Evolutionary conservation across 805 yeast species (phyloP).

Genomic region (Candida adriatica): DNA sequence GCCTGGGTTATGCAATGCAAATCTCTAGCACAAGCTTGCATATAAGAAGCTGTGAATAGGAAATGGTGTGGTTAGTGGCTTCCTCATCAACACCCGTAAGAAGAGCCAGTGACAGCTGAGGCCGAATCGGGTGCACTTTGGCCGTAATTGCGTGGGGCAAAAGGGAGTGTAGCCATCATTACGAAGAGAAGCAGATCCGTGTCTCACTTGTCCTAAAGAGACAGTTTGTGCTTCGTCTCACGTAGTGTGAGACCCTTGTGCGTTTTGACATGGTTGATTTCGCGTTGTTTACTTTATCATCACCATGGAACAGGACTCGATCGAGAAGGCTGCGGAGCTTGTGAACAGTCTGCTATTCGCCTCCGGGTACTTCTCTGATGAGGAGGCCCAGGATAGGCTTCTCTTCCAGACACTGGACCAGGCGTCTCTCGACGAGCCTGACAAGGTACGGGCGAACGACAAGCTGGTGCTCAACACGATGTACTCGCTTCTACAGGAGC

Average conservation of each 20-base stretch:
- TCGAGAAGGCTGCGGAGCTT: slow-evolving; percentile 10
- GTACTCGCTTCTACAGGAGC: slow-evolving; percentile 11
- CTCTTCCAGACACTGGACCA: slow-evolving; percentile 4
- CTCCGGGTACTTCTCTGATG: slow-evolving; percentile 11
- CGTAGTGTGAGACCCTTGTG: neutral
- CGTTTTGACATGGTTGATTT: neutral
- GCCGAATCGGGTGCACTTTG: too few species aligned
- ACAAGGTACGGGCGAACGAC: slow-evolving; percentile 3
- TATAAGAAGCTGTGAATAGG: too few species aligned
- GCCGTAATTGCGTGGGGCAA: too few species aligned
- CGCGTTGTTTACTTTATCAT: slow-evolving; percentile 1
- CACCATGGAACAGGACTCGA: slow-evolving; percentile 6
- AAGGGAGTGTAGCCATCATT: too few species aligned
- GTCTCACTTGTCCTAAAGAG: neutral
- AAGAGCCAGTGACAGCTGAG: too few species aligned
- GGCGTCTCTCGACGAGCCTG: slow-evolving; percentile 1
- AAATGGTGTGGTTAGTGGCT: too few species aligned
- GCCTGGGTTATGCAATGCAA: too few species aligned
- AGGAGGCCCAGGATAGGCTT: slow-evolving; percentile 2
- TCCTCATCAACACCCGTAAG: too few species aligned
- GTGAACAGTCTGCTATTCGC: slow-evolving; percentile 12
- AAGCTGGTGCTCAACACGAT: slow-evolving; percentile 12
- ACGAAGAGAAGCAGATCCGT: too few species aligned
- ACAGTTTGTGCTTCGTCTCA: neutral
- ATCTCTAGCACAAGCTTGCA: too few species aligned